Conservation (phyloP, 176 grass and related monocot species). For the Triticum urartu region DNA sequence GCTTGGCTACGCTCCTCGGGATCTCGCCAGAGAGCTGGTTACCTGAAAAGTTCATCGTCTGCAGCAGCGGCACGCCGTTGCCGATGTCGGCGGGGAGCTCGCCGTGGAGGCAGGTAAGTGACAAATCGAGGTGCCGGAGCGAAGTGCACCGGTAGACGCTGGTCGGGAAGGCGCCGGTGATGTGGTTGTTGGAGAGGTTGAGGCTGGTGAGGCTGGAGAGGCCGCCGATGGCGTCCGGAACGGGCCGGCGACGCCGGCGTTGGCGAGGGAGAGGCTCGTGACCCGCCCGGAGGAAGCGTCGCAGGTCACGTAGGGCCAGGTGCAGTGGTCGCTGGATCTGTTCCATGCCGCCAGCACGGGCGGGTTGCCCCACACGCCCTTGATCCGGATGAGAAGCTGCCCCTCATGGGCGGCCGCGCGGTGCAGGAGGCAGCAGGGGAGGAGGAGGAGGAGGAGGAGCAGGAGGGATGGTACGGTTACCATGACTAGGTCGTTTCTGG, state of each 20-base stretch:
- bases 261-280: conserved; percentile 25
- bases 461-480: conserved; percentile 14
- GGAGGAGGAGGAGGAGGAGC: conserved; percentile 17
- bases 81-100: conserved; percentile 46
- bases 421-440: not conserved
- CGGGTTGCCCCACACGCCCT: conserved; percentile 49
- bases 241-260: conserved; percentile 9
- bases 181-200: conserved; percentile 49
- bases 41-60: conserved; percentile 30
- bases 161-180: conserved; percentile 41
- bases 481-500: conserved; percentile 4
- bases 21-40: conserved; percentile 61
- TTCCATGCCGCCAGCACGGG: conserved; percentile 44
- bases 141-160: conserved; percentile 37
- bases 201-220: conserved; percentile 47
- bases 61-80: conserved; percentile 37
- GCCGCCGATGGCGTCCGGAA: conserved; percentile 47
- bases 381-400: conserved; percentile 49
- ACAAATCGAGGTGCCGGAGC: conserved; percentile 47
- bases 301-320: conserved; percentile 50
- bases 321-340: conserved; percentile 38
- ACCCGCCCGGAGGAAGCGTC: conserved; percentile 30
- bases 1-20: conserved; percentile 32
- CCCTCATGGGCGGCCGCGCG: conserved; percentile 23
- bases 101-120: conserved; percentile 40